Evolutionary conservation across 2,329 filamentous ascomycete genomes (phyloP).

Genomic region (Orbilia quercus): DNA sequence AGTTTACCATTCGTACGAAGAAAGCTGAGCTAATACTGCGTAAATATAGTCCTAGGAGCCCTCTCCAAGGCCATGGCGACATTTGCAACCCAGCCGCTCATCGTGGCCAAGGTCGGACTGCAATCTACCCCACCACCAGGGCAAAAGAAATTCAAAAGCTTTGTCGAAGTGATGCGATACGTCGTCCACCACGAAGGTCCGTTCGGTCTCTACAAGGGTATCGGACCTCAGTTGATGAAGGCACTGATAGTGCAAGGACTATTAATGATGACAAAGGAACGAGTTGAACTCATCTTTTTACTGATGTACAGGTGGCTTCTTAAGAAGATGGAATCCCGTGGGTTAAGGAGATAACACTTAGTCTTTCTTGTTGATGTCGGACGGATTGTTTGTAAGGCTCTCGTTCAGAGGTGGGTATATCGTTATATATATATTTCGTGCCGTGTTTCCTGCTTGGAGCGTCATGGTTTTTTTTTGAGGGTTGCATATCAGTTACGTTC

Average conservation of each 20-base stretch:
- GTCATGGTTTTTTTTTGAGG: constrained; percentile 19
- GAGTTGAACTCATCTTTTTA: constrained; percentile 90
- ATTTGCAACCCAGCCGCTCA: constrained; percentile 90
- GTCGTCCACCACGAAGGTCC: constrained; percentile 89
- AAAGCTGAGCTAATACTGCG: not conserved
- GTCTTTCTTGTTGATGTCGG: not conserved
- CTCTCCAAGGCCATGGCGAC: constrained; percentile 93
- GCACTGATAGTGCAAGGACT: constrained; percentile 93
- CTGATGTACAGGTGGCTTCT: constrained; percentile 50
- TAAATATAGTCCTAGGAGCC: constrained; percentile 75
- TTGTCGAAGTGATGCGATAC: constrained; percentile 93
- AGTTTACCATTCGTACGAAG: not conserved
- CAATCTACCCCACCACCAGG: constrained; percentile 93
- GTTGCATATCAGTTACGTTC: constrained; percentile 8
- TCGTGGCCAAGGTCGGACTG: constrained; percentile 95
- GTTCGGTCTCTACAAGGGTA: constrained; percentile 92
- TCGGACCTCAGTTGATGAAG: constrained; percentile 92
- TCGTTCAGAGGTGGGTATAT: not conserved
- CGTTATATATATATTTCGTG: not conserved
- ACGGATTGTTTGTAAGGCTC: too few relatives aligned
- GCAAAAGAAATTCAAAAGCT: constrained; percentile 86
- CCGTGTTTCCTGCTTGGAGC: constrained; percentile 19
- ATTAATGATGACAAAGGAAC: constrained; percentile 99
- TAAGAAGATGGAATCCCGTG: constrained; percentile 20
- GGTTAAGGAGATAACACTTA: constrained; percentile 15